A percentile compares a stretch with the other conserved stretches of the same genome.
These are phyloP conservation scores for Dimargaris cristalligena DNA, from an alignment of 192 early-diverging fungal genomes.

Conservation along the genomic window DNA sequence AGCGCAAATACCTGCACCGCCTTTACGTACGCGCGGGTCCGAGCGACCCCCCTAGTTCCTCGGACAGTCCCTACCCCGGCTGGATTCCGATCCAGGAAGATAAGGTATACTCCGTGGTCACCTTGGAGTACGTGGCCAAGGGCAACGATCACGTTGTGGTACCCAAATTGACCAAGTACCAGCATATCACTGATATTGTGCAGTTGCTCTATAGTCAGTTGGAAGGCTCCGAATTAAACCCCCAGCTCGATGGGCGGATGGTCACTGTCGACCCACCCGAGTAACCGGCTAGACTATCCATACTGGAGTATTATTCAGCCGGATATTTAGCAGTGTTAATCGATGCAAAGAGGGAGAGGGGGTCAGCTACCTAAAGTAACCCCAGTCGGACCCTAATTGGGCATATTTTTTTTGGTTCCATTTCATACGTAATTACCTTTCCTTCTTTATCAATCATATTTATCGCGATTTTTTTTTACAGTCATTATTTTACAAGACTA, in stretches of 20 bases:
- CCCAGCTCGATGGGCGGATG: background rate
- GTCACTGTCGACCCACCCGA: background rate
- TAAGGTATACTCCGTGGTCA: conserved; percentile 28
- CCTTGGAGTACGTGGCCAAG: conserved; percentile 34
- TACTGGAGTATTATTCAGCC: background rate
- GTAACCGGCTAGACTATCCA: background rate
- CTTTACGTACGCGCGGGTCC: background rate
- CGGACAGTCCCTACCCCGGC: conserved; percentile 15
- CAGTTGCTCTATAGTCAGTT: background rate
- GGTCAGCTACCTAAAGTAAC: background rate
- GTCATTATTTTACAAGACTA: background rate
- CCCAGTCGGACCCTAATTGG: background rate
- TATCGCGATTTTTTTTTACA: background rate
- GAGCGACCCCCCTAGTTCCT: background rate
- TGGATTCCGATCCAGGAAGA: conserved; percentile 24
- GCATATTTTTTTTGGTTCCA: background rate
- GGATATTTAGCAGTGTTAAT: background rate
- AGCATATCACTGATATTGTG: background rate
- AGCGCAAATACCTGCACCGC: background rate
- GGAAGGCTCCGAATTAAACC: background rate
- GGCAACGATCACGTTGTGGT: conserved; percentile 43
- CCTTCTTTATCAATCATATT: background rate
- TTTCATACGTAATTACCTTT: too few relatives aligned
- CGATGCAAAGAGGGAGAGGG: background rate
- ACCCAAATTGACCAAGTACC: conserved; percentile 8